Conservation (phyloP, 208 protist species). For the Wallacemonas rigidus region DNA sequence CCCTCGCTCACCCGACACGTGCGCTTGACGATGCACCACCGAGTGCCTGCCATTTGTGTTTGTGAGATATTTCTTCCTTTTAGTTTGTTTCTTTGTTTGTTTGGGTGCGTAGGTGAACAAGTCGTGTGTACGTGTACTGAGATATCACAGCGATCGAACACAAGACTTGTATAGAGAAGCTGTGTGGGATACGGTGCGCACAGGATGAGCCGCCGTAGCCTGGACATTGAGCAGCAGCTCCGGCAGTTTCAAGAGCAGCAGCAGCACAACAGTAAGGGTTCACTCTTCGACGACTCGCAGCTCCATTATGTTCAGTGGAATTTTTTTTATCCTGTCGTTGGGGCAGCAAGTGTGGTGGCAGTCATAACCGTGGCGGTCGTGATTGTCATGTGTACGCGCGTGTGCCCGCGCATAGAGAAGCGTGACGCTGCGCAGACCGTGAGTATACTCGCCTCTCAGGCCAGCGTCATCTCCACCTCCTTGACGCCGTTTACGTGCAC, state of each 20-base stretch:
- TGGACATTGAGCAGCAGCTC: conserved; percentile 59
- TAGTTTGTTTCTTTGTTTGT: too few species aligned
- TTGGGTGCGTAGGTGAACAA: too few species aligned
- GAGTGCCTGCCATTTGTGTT: too few species aligned
- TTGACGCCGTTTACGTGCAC: conserved; percentile 19
- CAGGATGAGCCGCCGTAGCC: conserved; percentile 15
- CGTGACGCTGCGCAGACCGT: conserved; percentile 12
- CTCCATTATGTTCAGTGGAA: conserved; percentile 22
- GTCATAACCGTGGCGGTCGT: conserved; percentile 13
- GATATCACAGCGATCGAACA: too few species aligned
- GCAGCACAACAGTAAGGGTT: conserved; percentile 10
- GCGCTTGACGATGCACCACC: too few species aligned
- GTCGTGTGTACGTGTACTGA: too few species aligned
- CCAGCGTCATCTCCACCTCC: conserved; percentile 17
- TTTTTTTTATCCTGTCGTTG: conserved; percentile 10
- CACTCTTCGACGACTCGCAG: conserved; percentile 12
- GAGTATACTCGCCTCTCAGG: conserved; percentile 18
- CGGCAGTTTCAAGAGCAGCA: conserved; percentile 29
- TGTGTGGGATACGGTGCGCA: background rate
- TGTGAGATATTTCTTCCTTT: too few species aligned
- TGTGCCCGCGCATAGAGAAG: conserved; percentile 9
- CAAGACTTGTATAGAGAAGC: too few species aligned
- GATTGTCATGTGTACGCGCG: conserved; percentile 15
- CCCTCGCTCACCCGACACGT: too few species aligned
- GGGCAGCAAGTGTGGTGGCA: background rate